phyloP scores from a whole-genome alignment of 2,329 filamentous ascomycete species.

The Ophiostoma tasmaniense region DNA sequence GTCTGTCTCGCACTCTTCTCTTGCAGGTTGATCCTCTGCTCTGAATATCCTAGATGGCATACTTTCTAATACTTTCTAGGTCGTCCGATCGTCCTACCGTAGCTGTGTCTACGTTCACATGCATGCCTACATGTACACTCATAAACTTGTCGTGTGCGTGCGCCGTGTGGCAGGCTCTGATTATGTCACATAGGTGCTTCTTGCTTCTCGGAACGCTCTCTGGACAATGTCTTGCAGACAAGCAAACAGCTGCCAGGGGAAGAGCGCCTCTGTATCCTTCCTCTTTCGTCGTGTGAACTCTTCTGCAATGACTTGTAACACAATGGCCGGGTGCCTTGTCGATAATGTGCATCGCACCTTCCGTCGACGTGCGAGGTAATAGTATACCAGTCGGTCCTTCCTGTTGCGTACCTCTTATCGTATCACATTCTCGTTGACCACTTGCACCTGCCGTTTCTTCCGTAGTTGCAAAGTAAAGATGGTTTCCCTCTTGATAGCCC shows the following conservation, averaged over 20 bases:
- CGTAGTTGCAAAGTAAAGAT: too few relatives aligned
- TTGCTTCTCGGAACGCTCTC: too few relatives aligned
- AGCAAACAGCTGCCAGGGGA: not conserved
- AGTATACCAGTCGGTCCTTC: not conserved
- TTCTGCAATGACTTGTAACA: too few relatives aligned
- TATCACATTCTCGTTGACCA: not conserved
- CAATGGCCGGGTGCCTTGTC: not conserved
- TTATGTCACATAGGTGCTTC: not conserved
- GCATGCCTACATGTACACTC: too few relatives aligned
- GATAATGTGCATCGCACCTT: not conserved
- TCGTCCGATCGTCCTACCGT: too few relatives aligned
- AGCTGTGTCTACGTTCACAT: too few relatives aligned
- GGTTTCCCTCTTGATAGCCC: not conserved
- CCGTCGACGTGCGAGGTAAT: not conserved
- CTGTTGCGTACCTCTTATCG: not conserved
- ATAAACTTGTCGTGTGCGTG: not conserved
- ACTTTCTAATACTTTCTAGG: too few relatives aligned
- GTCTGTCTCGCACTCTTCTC: too few relatives aligned
- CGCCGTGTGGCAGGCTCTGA: not conserved
- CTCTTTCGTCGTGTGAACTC: not conserved
- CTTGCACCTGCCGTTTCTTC: not conserved
- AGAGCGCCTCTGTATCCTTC: not conserved
- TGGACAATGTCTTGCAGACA: not conserved
- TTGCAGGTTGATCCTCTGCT: too few relatives aligned
- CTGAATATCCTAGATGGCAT: too few relatives aligned